These are phyloP conservation scores for Ascochyta rabiei DNA, from an alignment of 2,329 filamentous ascomycete genomes.

Conservation along the genomic window DNA sequence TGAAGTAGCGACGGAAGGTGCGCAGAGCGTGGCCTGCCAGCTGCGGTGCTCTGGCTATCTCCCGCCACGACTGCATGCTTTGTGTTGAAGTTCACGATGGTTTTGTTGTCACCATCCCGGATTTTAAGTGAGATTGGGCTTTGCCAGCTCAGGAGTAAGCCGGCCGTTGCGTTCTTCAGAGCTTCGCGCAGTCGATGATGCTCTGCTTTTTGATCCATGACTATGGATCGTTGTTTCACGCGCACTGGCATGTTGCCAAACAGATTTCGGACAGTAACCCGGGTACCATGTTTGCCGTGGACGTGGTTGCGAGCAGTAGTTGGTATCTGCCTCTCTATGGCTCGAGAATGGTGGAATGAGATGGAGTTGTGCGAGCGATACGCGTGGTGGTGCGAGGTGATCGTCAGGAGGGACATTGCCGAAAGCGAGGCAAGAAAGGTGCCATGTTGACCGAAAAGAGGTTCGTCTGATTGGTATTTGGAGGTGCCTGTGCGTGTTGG, in stretches of 20 bases:
- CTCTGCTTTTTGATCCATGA: constrained; percentile 57
- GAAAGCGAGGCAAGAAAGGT: constrained; percentile 79
- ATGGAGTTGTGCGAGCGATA: constrained; percentile 69
- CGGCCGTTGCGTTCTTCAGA: constrained; percentile 64
- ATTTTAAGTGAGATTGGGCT: constrained; percentile 62
- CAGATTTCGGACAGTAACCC: constrained; percentile 75
- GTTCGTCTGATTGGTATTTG: constrained; percentile 58
- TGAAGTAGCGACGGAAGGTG: constrained; percentile 31
- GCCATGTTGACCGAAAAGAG: constrained; percentile 71
- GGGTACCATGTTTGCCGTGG: constrained; percentile 71
- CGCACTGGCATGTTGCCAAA: constrained; percentile 92
- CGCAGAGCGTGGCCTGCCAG: constrained; percentile 19
- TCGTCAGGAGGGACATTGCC: constrained; percentile 74
- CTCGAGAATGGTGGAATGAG: constrained; percentile 71
- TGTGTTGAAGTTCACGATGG: constrained; percentile 43
- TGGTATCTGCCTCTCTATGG: constrained; percentile 69
- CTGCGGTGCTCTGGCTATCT: neutral
- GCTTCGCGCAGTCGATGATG: constrained; percentile 69
- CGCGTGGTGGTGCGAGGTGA: constrained; percentile 72
- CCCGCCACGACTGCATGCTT: neutral
- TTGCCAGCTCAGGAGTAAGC: constrained; percentile 74
- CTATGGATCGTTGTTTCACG: constrained; percentile 74
- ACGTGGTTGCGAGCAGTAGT: constrained; percentile 63
- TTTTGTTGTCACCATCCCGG: constrained; percentile 56
- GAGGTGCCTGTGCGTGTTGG: constrained; percentile 71